Evolutionary conservation across 768 basidiomycete species (phyloP).

Genomic region (Calocybe cyanea): DNA sequence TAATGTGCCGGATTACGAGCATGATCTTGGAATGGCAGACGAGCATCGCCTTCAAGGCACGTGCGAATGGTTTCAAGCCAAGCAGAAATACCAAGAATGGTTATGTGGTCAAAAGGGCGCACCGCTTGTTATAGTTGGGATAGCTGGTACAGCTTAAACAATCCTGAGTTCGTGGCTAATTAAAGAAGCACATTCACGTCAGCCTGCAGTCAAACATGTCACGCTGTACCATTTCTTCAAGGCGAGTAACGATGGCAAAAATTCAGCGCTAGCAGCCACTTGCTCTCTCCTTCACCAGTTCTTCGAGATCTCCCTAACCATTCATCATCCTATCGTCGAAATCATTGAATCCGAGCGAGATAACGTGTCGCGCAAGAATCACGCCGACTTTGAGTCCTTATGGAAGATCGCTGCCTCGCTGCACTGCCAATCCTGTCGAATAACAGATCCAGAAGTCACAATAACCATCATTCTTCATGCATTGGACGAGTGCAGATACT

Average conservation of each 20-base stretch:
- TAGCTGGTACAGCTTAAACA: conserved; percentile 2
- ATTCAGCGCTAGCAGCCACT: not conserved
- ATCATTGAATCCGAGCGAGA: not conserved
- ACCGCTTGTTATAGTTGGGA: conserved; percentile 2
- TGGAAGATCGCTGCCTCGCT: conserved; percentile 2
- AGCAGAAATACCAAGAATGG: not conserved
- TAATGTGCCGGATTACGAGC: conserved; percentile 1
- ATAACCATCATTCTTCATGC: conserved; percentile 1
- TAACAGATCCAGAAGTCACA: no score
- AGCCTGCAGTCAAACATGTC: not conserved
- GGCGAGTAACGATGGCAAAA: conserved; percentile 5
- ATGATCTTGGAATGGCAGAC: conserved; percentile 1
- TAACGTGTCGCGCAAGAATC: not conserved
- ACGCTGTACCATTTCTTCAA: conserved; percentile 6
- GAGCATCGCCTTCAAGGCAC: conserved; percentile 4
- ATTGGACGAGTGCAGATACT: conserved; percentile 4
- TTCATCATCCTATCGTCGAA: not conserved
- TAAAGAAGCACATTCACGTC: not conserved
- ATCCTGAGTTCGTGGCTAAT: conserved; percentile 6
- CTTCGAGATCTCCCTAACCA: not conserved
- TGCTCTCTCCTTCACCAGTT: conserved; percentile 3
- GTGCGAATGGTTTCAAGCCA: conserved; percentile 2
- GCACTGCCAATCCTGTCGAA: not conserved
- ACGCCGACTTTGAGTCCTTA: not conserved
- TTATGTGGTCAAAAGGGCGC: not conserved